These are phyloP conservation scores for Trichoderma polysporum DNA, from an alignment of 2,329 filamentous ascomycete genomes.

Conservation along the genomic window DNA sequence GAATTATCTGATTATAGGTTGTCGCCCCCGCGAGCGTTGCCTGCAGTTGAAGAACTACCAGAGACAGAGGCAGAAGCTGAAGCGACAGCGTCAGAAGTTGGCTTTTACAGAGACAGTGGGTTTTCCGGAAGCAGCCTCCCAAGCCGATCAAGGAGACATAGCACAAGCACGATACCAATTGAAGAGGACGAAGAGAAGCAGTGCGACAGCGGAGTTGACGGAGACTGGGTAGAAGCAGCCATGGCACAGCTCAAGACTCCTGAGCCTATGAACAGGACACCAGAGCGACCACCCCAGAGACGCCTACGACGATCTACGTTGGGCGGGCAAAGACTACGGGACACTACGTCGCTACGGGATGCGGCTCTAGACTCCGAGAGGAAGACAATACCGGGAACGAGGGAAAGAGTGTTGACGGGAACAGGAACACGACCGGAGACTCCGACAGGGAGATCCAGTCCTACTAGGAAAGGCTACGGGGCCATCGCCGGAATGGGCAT, in stretches of 20 bases:
- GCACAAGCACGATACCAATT: slow-evolving; percentile 25
- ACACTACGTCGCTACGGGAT: slow-evolving; percentile 36
- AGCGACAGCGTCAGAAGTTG: slow-evolving; percentile 22
- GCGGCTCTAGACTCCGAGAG: slow-evolving; percentile 49
- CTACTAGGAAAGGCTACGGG: slow-evolving; percentile 33
- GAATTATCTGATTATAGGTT: slow-evolving; percentile 42
- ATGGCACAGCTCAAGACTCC: slow-evolving; percentile 30
- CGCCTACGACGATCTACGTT: slow-evolving; percentile 34
- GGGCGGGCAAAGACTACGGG: slow-evolving; percentile 34
- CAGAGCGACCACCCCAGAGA: slow-evolving; percentile 20
- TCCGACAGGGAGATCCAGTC: slow-evolving; percentile 18
- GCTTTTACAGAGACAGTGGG: slow-evolving; percentile 31
- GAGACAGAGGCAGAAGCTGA: slow-evolving; percentile 50
- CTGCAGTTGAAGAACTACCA: slow-evolving; percentile 52
- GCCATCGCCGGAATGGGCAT: slow-evolving; percentile 23
- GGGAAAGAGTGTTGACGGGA: slow-evolving; percentile 23
- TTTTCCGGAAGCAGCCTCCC: slow-evolving; percentile 44
- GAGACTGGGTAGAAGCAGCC: slow-evolving; percentile 44
- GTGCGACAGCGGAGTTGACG: slow-evolving; percentile 59
- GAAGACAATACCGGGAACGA: slow-evolving; percentile 24
- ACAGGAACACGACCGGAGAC: slow-evolving; percentile 23
- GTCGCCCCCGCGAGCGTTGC: slow-evolving; percentile 44
- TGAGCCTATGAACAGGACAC: slow-evolving; percentile 25
- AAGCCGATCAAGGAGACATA: slow-evolving; percentile 39
- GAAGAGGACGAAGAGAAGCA: slow-evolving; percentile 40